Evolutionary conservation across 225 moss, liverwort and hornwort genomes (phyloP).

Genomic region (Thuidium tamariscinum): DNA sequence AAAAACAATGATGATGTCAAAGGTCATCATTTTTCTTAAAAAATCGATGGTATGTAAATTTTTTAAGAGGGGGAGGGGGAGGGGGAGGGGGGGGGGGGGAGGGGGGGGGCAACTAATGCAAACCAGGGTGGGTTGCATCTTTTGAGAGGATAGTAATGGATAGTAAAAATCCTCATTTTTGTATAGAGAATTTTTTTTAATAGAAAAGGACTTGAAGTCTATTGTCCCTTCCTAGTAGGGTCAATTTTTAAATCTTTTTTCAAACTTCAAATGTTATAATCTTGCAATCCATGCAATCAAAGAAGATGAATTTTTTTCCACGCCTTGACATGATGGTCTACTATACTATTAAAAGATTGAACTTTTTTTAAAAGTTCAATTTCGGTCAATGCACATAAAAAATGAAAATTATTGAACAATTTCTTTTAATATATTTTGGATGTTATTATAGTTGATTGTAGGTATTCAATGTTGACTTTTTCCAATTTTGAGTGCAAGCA

Average conservation of each 20-base stretch:
- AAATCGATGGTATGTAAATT: too few relatives aligned
- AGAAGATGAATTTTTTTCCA: not conserved
- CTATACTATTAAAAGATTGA: not conserved
- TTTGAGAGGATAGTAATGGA: too few relatives aligned
- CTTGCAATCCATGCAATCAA: not conserved
- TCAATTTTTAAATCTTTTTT: not conserved
- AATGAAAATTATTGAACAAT: not conserved
- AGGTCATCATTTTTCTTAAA: too few relatives aligned
- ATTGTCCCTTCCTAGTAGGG: not conserved
- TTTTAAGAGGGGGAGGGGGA: too few relatives aligned
- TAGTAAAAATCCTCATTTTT: not conserved
- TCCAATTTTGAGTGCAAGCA: not conserved
- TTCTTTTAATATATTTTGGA: not conserved
- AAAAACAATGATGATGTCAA: too few relatives aligned
- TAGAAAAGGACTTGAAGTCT: not conserved
- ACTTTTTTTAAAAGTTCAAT: not conserved
- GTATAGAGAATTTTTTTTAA: not conserved
- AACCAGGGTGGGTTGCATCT: too few relatives aligned
- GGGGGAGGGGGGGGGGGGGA: too few relatives aligned
- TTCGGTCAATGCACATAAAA: not conserved
- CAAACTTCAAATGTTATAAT: not conserved
- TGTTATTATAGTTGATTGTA: not conserved
- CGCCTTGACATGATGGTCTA: not conserved
- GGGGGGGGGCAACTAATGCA: too few relatives aligned
- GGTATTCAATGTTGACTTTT: fast-evolving